Conservation (phyloP, 2,329 filamentous ascomycete genomes). For the Claviceps lovelessii region DNA sequence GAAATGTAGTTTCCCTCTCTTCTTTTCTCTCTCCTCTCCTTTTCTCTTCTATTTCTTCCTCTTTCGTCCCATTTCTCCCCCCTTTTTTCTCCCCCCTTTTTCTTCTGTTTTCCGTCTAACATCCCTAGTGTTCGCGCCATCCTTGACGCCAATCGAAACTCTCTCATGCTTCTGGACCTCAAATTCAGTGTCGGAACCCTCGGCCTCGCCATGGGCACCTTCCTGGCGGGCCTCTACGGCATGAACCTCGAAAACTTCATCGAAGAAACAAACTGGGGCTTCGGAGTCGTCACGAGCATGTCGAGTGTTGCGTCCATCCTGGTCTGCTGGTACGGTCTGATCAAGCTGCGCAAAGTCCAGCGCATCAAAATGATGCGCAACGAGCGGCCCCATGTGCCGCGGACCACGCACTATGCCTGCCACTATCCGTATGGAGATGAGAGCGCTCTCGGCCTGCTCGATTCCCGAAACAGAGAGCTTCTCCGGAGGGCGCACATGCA, state of each 20-base stretch:
- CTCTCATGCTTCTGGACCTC: slow-evolving; percentile 90
- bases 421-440: slow-evolving; percentile 22
- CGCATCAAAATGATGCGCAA: slow-evolving; percentile 65
- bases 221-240: slow-evolving; percentile 95
- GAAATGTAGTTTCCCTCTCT: slow-evolving; percentile 53
- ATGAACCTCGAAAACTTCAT: slow-evolving; percentile 99
- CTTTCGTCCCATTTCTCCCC: not conserved
- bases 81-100: not conserved
- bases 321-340: slow-evolving; percentile 72
- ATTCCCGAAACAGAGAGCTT: slow-evolving; percentile 40
- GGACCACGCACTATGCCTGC: slow-evolving; percentile 24
- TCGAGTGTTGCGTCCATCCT: slow-evolving; percentile 60
- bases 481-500: slow-evolving; percentile 36
- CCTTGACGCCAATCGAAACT: slow-evolving; percentile 93
- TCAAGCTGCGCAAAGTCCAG: slow-evolving; percentile 73
- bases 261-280: slow-evolving; percentile 82
- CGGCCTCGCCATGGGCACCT: slow-evolving; percentile 86
- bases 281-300: slow-evolving; percentile 56
- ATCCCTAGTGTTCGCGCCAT: slow-evolving; percentile 75
- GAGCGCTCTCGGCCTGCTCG: slow-evolving; percentile 34
- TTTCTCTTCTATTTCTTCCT: not conserved
- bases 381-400: slow-evolving; percentile 25
- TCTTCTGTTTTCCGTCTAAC: slow-evolving; percentile 9
- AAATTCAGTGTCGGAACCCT: slow-evolving; percentile 93
- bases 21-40: not conserved